A percentile compares a stretch with the other conserved stretches of the same genome.
phyloP scores from a whole-genome alignment of 331 rosid genomes.

The Pyrus hybrid region DNA sequence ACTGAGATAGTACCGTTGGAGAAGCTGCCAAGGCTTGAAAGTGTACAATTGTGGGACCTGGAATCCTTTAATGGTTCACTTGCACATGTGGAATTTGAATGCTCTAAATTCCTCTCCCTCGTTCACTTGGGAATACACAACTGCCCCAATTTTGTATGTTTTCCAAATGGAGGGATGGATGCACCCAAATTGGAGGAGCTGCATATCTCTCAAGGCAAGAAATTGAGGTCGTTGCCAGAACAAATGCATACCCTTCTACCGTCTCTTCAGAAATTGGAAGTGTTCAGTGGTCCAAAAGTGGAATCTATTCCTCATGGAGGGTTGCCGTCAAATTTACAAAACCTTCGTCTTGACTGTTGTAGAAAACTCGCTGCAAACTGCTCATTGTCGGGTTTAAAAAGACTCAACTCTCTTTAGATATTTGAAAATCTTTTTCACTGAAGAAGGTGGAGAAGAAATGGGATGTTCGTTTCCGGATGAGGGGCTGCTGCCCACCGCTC shows the following conservation, averaged over 20 bases:
- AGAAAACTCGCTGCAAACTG: background rate
- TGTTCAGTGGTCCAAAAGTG: background rate
- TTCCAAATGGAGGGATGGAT: background rate
- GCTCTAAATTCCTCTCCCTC: background rate
- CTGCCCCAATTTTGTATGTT: background rate
- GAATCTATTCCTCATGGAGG: background rate
- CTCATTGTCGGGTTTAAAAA: background rate
- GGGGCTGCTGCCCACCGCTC: background rate
- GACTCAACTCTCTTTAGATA: background rate
- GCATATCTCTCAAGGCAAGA: background rate
- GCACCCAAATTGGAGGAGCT: background rate
- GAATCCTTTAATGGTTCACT: background rate
- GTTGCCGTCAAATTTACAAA: background rate
- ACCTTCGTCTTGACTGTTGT: background rate
- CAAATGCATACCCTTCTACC: background rate
- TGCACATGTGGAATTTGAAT: background rate
- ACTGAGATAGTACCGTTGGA: background rate
- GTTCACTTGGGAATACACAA: rapidly evolving
- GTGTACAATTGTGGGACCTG: rapidly evolving
- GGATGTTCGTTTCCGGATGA: background rate
- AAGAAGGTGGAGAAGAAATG: background rate
- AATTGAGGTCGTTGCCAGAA: background rate
- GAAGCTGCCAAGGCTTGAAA: background rate
- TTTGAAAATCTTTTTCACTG: background rate
- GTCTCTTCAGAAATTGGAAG: background rate